Percentiles rank a stretch among this genome's conserved stretches.
Conservation (phyloP, 371 early-diverging fungal species). For the Mucor indicus region DNA sequence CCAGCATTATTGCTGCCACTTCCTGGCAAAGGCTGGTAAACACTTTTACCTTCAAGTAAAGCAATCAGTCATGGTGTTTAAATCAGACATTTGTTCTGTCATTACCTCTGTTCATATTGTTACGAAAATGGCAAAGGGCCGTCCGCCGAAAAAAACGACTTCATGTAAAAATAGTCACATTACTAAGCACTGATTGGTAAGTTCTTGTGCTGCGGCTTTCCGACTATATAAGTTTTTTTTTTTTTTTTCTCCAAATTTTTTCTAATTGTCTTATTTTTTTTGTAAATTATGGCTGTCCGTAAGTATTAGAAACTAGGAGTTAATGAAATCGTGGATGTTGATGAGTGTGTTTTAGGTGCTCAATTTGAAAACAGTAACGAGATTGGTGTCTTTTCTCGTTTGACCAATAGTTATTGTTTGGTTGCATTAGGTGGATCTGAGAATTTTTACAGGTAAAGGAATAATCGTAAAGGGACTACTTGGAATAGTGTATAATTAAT, state of each 20-base stretch:
- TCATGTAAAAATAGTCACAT: too few relatives aligned
- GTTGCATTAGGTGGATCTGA: slow-evolving; percentile 98
- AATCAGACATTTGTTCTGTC: too few relatives aligned
- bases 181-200: too few relatives aligned
- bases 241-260: too few relatives aligned
- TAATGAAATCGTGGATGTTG: neutral
- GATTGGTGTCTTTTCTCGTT: slow-evolving; percentile 97
- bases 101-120: too few relatives aligned
- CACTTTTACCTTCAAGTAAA: slow-evolving; percentile 17
- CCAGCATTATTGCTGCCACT: slow-evolving; percentile 1
- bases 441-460: slow-evolving; percentile 94
- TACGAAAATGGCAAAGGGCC: too few relatives aligned
- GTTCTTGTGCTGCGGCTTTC: too few relatives aligned
- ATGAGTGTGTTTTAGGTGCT: slow-evolving; percentile 32
- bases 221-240: too few relatives aligned
- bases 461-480: neutral
- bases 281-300: too few relatives aligned
- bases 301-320: neutral
- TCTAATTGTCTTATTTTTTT: too few relatives aligned
- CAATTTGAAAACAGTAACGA: slow-evolving; percentile 99
- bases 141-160: too few relatives aligned
- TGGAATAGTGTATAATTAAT: neutral
- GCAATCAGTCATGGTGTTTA: too few relatives aligned
- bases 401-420: slow-evolving; percentile 99
- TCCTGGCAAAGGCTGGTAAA: slow-evolving; percentile 13